phyloP scores from a whole-genome alignment of 257 asterid species.

The Solanum phureja region DNA sequence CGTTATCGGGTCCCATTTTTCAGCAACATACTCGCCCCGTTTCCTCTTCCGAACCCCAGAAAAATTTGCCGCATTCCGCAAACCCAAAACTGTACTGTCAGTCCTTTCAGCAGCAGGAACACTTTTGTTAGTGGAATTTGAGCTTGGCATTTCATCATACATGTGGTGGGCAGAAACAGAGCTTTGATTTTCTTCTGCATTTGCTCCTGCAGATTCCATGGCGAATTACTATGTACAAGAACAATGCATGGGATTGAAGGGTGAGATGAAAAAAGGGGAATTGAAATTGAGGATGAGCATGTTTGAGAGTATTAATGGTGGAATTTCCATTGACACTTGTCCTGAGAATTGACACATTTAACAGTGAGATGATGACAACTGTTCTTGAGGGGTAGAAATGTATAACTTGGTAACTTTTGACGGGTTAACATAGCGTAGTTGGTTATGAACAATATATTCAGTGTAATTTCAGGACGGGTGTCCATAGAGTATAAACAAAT shows the following conservation, averaged over 20 bases:
- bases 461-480: no score
- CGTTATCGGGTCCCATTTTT: not conserved
- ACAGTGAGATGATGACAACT: not conserved
- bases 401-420: not conserved
- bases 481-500: not conserved
- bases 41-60: not conserved
- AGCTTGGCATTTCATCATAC: not conserved
- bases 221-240: not conserved
- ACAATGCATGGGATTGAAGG: not conserved
- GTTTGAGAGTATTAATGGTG: not conserved
- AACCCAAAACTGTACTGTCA: not conserved
- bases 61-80: not conserved
- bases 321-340: not conserved
- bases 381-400: not conserved
- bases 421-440: not conserved
- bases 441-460: no score
- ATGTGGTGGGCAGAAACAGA: not conserved
- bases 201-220: not conserved
- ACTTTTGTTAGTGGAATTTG: not conserved
- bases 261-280: not conserved
- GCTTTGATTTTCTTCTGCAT: not conserved
- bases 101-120: not conserved
- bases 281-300: not conserved
- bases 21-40: not conserved
- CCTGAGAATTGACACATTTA: not conserved